Percentiles rank a stretch among this genome's conserved stretches.
Conservation (phyloP, 2,329 filamentous ascomycete genomes). For the Aspergillus hiratsukae region DNA sequence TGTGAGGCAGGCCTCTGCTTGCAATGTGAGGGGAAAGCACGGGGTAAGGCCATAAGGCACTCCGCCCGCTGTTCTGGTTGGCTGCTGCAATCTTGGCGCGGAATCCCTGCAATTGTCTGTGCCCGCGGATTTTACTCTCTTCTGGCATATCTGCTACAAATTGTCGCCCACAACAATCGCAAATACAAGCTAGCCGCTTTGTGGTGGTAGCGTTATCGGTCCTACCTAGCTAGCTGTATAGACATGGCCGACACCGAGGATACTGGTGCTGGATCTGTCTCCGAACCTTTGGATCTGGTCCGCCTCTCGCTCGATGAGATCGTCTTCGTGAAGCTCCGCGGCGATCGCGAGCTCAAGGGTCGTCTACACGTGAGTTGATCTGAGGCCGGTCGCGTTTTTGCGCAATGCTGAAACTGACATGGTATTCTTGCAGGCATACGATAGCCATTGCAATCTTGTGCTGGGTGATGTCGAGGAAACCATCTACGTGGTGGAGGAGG, state of each 20-base stretch:
- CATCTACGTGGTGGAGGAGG: constrained; percentile 87
- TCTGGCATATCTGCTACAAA: not conserved
- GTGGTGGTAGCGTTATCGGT: not conserved
- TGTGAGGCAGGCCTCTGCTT: not conserved
- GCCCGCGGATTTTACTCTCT: not conserved
- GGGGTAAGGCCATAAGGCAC: not conserved
- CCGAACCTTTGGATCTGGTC: constrained; percentile 93
- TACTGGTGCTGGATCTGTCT: constrained; percentile 62
- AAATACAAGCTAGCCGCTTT: not conserved
- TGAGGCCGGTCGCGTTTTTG: not conserved
- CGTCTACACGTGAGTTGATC: constrained; percentile 72
- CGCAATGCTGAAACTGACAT: not conserved
- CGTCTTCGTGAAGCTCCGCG: constrained; percentile 94
- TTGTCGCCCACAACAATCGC: not conserved
- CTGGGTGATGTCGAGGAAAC: constrained; percentile 96
- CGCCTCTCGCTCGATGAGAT: constrained; percentile 91
- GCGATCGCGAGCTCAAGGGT: constrained; percentile 92
- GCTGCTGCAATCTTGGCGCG: not conserved
- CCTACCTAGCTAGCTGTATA: constrained; percentile 2
- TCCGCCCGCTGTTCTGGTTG: not conserved
- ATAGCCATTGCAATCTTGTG: constrained; percentile 96
- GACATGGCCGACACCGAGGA: constrained; percentile 81
- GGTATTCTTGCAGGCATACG: constrained; percentile 68
- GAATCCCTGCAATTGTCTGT: not conserved
- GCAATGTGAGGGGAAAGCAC: not conserved